A percentile compares a stretch with the other conserved stretches of the same genome.
phyloP scores from a whole-genome alignment of 1,284 basidiomycete species.

The Rhodotorula sp. region DNA sequence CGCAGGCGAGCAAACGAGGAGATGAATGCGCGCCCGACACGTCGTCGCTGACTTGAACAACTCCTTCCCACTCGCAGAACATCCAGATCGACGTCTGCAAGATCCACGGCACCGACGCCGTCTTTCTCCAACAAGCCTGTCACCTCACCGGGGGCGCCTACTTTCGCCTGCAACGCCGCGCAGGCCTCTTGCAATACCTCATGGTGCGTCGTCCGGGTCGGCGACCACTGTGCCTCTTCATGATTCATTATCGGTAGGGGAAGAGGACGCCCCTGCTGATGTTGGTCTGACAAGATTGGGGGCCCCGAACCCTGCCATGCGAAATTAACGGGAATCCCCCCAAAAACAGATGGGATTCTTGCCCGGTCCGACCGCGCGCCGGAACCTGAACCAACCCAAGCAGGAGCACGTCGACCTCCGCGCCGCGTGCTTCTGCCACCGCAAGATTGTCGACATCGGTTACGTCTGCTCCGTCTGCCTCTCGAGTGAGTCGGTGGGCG shows the following conservation, averaged over 20 bases:
- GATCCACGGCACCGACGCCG: slow-evolving; percentile 81
- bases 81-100: slow-evolving; percentile 96
- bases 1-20: too few species aligned
- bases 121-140: slow-evolving; percentile 96
- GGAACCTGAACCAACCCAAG: slow-evolving; percentile 77
- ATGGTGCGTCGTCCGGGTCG: slow-evolving; percentile 66
- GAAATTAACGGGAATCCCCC: too few species aligned
- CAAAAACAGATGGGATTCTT: slow-evolving; percentile 80
- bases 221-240: too few species aligned
- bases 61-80: slow-evolving; percentile 60
- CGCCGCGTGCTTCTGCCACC: slow-evolving; percentile 98
- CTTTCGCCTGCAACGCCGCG: slow-evolving; percentile 74
- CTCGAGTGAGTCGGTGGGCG: slow-evolving; percentile 65
- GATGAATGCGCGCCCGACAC: too few species aligned
- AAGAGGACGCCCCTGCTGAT: neutral
- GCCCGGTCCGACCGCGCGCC: slow-evolving; percentile 74
- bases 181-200: slow-evolving; percentile 82
- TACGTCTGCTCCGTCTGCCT: slow-evolving; percentile 97
- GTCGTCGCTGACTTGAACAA: too few species aligned
- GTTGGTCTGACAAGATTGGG: too few species aligned
- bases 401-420: slow-evolving; percentile 95
- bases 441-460: slow-evolving; percentile 91
- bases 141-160: slow-evolving; percentile 94
- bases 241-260: too few species aligned
- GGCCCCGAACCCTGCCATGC: too few species aligned